phyloP scores from a whole-genome alignment of 2,329 filamentous ascomycete genomes.

The Trichocomaceae sp. region DNA sequence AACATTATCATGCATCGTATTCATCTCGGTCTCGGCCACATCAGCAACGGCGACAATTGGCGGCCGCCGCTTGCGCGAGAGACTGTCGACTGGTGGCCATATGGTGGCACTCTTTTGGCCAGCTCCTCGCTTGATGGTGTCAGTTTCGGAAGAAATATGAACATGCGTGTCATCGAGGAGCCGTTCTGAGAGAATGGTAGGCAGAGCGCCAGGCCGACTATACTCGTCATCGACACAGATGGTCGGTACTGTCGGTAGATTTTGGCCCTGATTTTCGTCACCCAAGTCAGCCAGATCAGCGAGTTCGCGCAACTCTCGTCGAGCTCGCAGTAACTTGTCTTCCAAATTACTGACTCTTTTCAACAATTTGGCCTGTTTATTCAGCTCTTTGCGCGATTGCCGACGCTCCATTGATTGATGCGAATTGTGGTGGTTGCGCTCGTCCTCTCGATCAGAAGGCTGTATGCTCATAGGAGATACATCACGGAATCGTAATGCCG shows the following conservation, averaged over 20 bases:
- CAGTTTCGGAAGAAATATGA: not conserved
- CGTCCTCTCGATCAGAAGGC: not conserved
- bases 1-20: not conserved
- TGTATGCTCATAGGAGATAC: constrained; percentile 27
- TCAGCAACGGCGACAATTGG: not conserved
- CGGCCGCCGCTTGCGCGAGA: constrained; percentile 32
- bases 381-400: constrained; percentile 51
- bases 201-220: constrained; percentile 31
- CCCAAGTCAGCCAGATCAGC: not conserved
- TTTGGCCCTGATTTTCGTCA: not conserved
- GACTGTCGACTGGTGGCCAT: constrained; percentile 22
- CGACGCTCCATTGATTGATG: constrained; percentile 37
- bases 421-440: constrained; percentile 18
- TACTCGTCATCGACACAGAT: constrained; percentile 20
- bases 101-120: constrained; percentile 14
- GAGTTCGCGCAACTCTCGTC: constrained; percentile 48
- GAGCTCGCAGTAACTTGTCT: constrained; percentile 49
- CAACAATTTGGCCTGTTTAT: constrained; percentile 50
- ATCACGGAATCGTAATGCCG: constrained; percentile 20
- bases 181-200: constrained; percentile 42
- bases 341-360: constrained; percentile 58
- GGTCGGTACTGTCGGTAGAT: constrained; percentile 14
- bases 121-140: not conserved
- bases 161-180: constrained; percentile 26
- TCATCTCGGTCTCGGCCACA: not conserved